Conservation (phyloP, 1,284 basidiomycete genomes). For the Malassezia obtusa region DNA sequence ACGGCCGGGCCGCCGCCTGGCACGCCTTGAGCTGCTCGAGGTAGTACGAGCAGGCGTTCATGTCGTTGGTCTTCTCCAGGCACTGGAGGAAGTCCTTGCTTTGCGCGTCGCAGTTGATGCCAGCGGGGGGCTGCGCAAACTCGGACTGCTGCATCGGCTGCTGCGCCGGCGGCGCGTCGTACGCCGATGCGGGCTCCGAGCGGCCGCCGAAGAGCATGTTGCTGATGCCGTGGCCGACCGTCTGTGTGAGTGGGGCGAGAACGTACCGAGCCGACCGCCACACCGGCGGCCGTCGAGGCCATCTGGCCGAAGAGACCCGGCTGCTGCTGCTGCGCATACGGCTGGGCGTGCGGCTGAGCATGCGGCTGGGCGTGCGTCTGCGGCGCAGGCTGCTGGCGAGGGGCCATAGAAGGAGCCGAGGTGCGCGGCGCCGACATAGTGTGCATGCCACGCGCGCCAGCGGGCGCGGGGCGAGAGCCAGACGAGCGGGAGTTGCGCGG, state of each 20-base stretch:
- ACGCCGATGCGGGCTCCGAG: constrained; percentile 50
- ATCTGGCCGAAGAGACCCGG: constrained; percentile 52
- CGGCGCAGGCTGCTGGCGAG: constrained; percentile 8
- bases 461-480: constrained; percentile 30
- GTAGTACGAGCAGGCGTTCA: constrained; percentile 55
- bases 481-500: constrained; percentile 39
- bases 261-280: constrained; percentile 62
- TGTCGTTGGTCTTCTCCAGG: constrained; percentile 50
- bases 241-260: constrained; percentile 17
- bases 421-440: constrained; percentile 23
- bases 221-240: constrained; percentile 71
- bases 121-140: constrained; percentile 23
- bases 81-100: constrained; percentile 51
- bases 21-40: constrained; percentile 51
- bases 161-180: constrained; percentile 47
- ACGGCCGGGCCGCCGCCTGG: constrained; percentile 42
- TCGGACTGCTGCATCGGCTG: constrained; percentile 21
- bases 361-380: neutral
- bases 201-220: constrained; percentile 71
- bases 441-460: constrained; percentile 40
- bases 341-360: constrained; percentile 7
- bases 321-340: constrained; percentile 10
- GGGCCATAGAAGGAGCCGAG: neutral
- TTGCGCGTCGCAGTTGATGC: constrained; percentile 52
- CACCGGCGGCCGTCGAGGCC: constrained; percentile 78